Base-by-base conservation (phyloP, 208 protist species). In the Lotmaria passim region DNA sequence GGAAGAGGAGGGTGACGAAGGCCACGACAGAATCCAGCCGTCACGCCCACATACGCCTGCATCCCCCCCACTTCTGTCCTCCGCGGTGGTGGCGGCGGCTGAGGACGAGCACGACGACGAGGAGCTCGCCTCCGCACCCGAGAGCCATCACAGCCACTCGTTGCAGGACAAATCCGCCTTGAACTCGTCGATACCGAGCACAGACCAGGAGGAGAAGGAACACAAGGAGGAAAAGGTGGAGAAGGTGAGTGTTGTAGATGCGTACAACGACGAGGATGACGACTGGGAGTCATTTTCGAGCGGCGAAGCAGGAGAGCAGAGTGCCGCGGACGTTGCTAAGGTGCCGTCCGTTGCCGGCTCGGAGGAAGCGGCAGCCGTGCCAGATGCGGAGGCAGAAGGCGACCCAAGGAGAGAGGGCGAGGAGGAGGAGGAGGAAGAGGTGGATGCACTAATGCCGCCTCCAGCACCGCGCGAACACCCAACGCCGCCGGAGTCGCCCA, bases 401-500 rank as follows among this genome's bases (percentile, higher is more conserved):
- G 23, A 14, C 1, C 2, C 28, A 19, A 56, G 30, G 47, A 4
- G 15, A 4, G 21, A 50, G 14, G 26, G 23, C 24, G 12, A 38
- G 30, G 14, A 28, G 10, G 41, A 51, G 1, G 38, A 67, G 17
- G 44, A 23, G 15, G 33, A 47, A 21, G 70, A 46, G 5, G n/a
- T n/a, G n/a, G n/a, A n/a, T n/a, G 48, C 24, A 5, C 30, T 62
- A 21, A 44, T 46, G 23, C 56, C 55, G n/a, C 50, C 65, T 31
- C 64, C 58, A 3, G 64, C 73, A 3, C 63, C 56, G n/a, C 50
- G 57, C n/a, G 58, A 72, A 34, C 58, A 69, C 36, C 5, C 51
- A 0, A 69, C 69, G 19, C 70, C 74, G 4, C 39, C 62, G 19
- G 30, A 30, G 30, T 53, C 41, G 8, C 47, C 66, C 10, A 14